A percentile compares a stretch with the other conserved stretches of the same genome.
phyloP scores from a whole-genome alignment of 805 yeast species.

The Candida namnaoensis region DNA sequence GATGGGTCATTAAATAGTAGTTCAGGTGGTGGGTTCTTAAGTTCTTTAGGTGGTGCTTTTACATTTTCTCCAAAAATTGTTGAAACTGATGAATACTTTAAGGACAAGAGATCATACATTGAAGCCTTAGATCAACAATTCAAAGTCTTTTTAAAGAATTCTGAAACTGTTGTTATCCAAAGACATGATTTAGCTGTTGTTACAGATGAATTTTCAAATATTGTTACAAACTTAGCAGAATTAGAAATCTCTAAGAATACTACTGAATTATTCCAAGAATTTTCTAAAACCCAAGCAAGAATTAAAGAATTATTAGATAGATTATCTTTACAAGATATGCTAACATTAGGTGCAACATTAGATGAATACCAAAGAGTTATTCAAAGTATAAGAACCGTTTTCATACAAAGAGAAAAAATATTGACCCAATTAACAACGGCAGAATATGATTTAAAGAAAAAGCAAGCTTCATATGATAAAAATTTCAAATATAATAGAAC shows the following conservation, averaged over 20 bases:
- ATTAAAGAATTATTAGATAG: conserved; percentile 70
- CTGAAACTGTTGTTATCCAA: conserved; percentile 69
- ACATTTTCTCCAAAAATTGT: conserved; percentile 57
- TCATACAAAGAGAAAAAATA: conserved; percentile 63
- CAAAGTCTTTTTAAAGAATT: conserved; percentile 54
- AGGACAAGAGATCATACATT: conserved; percentile 57
- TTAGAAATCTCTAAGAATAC: conserved; percentile 67
- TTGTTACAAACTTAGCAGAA: conserved; percentile 53
- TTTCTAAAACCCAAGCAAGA: conserved; percentile 63
- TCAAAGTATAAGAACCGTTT: conserved; percentile 63
- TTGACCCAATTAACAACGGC: conserved; percentile 37
- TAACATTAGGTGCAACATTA: conserved; percentile 77
- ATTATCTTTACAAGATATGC: conserved; percentile 73
- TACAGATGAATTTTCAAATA: conserved; percentile 55
- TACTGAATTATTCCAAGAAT: conserved; percentile 55
- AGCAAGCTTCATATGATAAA: conserved; percentile 37
- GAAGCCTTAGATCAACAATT: conserved; percentile 70
- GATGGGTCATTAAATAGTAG: conserved; percentile 22
- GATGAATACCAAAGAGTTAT: conserved; percentile 81
- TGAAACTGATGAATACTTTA: conserved; percentile 76
- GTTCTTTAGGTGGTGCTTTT: conserved; percentile 58
- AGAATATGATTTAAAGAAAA: conserved; percentile 40
- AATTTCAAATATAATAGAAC: conserved; percentile 35
- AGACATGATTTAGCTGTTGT: conserved; percentile 65
- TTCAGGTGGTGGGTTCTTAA: conserved; percentile 50